phyloP scores from a whole-genome alignment of 2,329 filamentous ascomycete species.

The Graphium sp. region DNA sequence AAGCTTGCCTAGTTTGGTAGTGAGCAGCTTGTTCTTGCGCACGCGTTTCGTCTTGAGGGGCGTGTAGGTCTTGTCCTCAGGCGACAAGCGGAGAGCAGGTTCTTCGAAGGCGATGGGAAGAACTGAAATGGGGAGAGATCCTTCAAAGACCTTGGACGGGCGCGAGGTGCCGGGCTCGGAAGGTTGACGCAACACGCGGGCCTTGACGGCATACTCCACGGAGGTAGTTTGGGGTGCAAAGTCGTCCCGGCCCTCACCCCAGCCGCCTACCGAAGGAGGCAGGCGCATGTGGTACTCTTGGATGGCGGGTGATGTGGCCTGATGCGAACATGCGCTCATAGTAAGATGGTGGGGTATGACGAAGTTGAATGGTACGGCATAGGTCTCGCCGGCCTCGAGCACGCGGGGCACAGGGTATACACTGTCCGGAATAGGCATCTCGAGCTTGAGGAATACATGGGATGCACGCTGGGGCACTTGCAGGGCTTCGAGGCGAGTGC shows the following conservation, averaged over 20 bases:
- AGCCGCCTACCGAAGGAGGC: slow-evolving; percentile 31
- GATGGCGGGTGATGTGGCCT: slow-evolving; percentile 23
- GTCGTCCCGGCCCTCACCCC: slow-evolving; percentile 38
- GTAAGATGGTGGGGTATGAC: slow-evolving; percentile 41
- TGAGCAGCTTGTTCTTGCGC: slow-evolving; percentile 33
- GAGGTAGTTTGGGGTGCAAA: slow-evolving; percentile 35
- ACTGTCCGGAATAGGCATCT: slow-evolving; percentile 32
- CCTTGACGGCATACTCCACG: slow-evolving; percentile 34
- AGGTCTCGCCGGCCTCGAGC: slow-evolving; percentile 28
- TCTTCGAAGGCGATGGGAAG: slow-evolving; percentile 31
- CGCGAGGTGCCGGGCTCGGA: slow-evolving; percentile 9
- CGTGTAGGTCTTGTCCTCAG: slow-evolving; percentile 28
- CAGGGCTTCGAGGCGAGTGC: slow-evolving; percentile 32
- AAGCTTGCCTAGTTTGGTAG: slow-evolving; percentile 30
- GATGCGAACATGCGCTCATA: slow-evolving; percentile 36
- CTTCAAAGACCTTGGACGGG: slow-evolving; percentile 19
- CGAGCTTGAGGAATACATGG: slow-evolving; percentile 37
- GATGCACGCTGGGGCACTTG: slow-evolving; percentile 27
- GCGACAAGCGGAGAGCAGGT: slow-evolving; percentile 30
- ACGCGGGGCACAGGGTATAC: slow-evolving; percentile 27
- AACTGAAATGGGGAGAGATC: slow-evolving; percentile 28
- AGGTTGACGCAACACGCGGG: slow-evolving; percentile 18
- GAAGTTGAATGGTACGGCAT: slow-evolving; percentile 40
- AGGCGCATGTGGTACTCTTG: slow-evolving; percentile 33
- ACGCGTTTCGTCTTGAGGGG: slow-evolving; percentile 33